Base-by-base conservation (phyloP, 495 filamentous ascomycete genomes). In the Lineolata rhizophorae region DNA sequence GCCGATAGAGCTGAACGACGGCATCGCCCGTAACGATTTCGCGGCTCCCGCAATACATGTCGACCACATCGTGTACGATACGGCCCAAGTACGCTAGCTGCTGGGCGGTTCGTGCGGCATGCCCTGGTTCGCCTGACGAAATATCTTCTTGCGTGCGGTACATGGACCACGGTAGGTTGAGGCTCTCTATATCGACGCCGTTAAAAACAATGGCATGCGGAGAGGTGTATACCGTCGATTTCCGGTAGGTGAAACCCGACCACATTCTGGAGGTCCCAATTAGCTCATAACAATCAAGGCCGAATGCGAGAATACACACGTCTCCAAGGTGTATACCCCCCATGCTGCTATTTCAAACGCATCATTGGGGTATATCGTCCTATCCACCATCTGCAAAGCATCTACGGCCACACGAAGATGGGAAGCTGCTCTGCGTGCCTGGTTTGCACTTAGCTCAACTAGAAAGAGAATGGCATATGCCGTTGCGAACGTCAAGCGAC, bases 21-120 rank as follows among this genome's bases (percentile, higher is more conserved):
- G 44, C 31, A 5, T 33, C 21, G 9, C 50, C 48, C 16, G 45
- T 42, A 8, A 51, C 39, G 21, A 18, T 35, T 2, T 43, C 41
- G 8, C 41, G 30, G 11, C 29, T 37, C 9, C 47, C 46, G 32
- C 38, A 46, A 33, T 56, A 58, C 12, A 58, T 24, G 32, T 44
- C 43, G 1, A 49, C 43, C 4, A 36, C 40, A 17, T 52, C 50
- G 16, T 50, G 36, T 27, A 55, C 45, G 13, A 56, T 48, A 4
- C 27, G 37, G 21, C 46, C 48, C 4, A 58, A 35, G n/a, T 40
- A 37, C 4, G 45, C 45, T 28, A 54, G 48, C 18, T 52, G 36
- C 20, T 36, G 34, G 4, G 32, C 33, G 3, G 32, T 40, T 20
- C n/a, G 10, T n/a, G 36, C 36, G 4, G 37, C 37, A 31, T 36